phyloP scores from a whole-genome alignment of 2,329 filamentous ascomycete species.

The Scytalidium lignicola region DNA sequence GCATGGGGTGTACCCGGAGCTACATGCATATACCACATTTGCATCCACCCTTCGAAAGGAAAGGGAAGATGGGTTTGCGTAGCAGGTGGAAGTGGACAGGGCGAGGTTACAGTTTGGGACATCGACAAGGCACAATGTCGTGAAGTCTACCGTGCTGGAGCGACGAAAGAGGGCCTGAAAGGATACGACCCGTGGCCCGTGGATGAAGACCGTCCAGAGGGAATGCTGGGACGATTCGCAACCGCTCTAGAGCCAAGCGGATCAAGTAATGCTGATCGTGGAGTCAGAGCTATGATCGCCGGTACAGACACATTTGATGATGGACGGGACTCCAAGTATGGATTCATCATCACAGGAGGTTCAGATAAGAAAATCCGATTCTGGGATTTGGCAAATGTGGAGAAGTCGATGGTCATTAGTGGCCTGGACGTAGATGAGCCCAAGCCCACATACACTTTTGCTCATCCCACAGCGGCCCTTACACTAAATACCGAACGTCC shows the following conservation, averaged over 20 bases:
- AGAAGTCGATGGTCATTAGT: constrained; percentile 75
- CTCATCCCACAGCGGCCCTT: constrained; percentile 58
- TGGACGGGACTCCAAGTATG: constrained; percentile 66
- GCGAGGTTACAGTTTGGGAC: constrained; percentile 94
- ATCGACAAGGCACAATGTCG: constrained; percentile 83
- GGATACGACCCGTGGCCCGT: constrained; percentile 81
- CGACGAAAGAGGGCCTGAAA: constrained; percentile 54
- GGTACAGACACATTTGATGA: constrained; percentile 67
- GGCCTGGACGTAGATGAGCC: constrained; percentile 67
- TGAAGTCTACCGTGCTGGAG: constrained; percentile 73
- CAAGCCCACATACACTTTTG: constrained; percentile 66
- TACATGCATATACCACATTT: constrained; percentile 72
- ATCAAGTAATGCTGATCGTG: constrained; percentile 51
- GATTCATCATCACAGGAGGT: constrained; percentile 82
- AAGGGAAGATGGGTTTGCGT: constrained; percentile 83
- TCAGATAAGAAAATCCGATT: constrained; percentile 88
- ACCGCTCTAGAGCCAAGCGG: constrained; percentile 62
- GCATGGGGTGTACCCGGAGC: constrained; percentile 84
- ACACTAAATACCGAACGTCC: constrained; percentile 58
- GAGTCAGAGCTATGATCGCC: constrained; percentile 70
- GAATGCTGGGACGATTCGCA: constrained; percentile 81
- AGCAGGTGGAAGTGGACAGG: constrained; percentile 77
- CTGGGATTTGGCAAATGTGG: constrained; percentile 80
- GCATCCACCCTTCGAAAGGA: constrained; percentile 72
- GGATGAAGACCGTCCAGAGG: constrained; percentile 82